phyloP scores from a whole-genome alignment of 2,329 filamentous ascomycete genomes.

The Thielaviopsis punctulata region DNA sequence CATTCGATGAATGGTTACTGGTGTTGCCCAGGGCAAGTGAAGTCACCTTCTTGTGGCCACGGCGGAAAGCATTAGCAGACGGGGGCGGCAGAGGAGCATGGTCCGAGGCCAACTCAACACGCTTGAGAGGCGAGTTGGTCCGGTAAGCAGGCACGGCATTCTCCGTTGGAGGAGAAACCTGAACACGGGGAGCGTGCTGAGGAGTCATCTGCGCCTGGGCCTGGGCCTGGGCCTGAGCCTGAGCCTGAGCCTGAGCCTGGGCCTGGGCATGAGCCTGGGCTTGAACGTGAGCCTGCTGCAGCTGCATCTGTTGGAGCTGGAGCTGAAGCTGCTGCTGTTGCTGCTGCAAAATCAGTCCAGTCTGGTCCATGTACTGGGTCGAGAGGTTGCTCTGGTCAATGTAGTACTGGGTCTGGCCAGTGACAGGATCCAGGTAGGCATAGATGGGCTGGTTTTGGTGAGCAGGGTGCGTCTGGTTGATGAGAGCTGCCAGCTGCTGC shows the following conservation, averaged over 20 bases:
- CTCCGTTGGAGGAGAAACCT: slow-evolving; percentile 65
- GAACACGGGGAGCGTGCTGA: slow-evolving; percentile 46
- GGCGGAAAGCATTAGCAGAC: slow-evolving; percentile 81
- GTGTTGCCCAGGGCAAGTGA: slow-evolving; percentile 41
- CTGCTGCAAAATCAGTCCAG: slow-evolving; percentile 24
- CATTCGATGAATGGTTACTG: slow-evolving; percentile 32
- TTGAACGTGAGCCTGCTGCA: slow-evolving; percentile 23
- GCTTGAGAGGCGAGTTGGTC: slow-evolving; percentile 49
- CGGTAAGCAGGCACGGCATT: slow-evolving; percentile 34
- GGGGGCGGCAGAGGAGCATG: slow-evolving; percentile 61
- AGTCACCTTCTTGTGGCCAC: slow-evolving; percentile 78
- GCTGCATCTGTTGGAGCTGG: slow-evolving; percentile 19
- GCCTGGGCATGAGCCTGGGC: slow-evolving; percentile 14
- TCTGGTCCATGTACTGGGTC: slow-evolving; percentile 21
- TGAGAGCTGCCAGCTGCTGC: slow-evolving; percentile 25
- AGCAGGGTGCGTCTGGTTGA: slow-evolving; percentile 24
- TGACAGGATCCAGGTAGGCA: slow-evolving; percentile 72
- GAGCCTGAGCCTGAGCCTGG: slow-evolving; percentile 16
- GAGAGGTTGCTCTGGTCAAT: slow-evolving; percentile 47
- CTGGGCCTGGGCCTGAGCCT: no score
- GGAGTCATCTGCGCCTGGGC: slow-evolving; percentile 15
- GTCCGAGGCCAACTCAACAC: slow-evolving; percentile 52
- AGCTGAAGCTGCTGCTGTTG: slow-evolving; percentile 29
- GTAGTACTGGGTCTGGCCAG: slow-evolving; percentile 68
- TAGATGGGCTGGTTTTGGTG: slow-evolving; percentile 21